phyloP scores from a whole-genome alignment of 2,329 filamentous ascomycete species.

The Arthrobotrys iridis region DNA sequence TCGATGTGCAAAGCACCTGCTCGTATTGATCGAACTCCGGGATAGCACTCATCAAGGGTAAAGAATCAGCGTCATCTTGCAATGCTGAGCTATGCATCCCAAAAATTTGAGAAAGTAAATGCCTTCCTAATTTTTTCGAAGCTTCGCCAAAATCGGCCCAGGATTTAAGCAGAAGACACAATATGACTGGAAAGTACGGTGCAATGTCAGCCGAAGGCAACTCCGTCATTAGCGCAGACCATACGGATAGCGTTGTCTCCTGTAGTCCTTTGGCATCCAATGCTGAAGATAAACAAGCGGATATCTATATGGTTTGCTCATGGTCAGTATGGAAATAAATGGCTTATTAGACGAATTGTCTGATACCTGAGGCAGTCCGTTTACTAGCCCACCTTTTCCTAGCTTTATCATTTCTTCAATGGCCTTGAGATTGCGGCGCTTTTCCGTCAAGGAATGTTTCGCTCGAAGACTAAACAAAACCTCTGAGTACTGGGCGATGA shows the following conservation, averaged over 20 bases:
- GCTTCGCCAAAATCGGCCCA: conserved; percentile 75
- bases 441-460: conserved; percentile 72
- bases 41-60: conserved; percentile 81
- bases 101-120: conserved; percentile 73
- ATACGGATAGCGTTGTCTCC: conserved; percentile 81
- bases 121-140: conserved; percentile 70
- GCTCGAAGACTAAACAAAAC: conserved; percentile 75
- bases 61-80: conserved; percentile 73
- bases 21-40: conserved; percentile 75
- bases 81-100: conserved; percentile 71
- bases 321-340: not conserved
- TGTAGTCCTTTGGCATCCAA: conserved; percentile 79
- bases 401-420: conserved; percentile 88
- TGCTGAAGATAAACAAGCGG: conserved; percentile 88
- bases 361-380: conserved; percentile 83
- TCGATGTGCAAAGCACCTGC: conserved; percentile 71
- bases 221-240: conserved; percentile 79
- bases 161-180: conserved; percentile 83
- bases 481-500: conserved; percentile 84
- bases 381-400: conserved; percentile 76
- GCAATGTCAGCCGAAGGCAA: conserved; percentile 82
- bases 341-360: conserved; percentile 39
- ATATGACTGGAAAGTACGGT: conserved; percentile 83
- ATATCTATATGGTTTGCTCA: conserved; percentile 70
- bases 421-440: conserved; percentile 79